Conservation (phyloP, 2,329 filamentous ascomycete species). For the Pseudophaeomoniella oleicola region DNA sequence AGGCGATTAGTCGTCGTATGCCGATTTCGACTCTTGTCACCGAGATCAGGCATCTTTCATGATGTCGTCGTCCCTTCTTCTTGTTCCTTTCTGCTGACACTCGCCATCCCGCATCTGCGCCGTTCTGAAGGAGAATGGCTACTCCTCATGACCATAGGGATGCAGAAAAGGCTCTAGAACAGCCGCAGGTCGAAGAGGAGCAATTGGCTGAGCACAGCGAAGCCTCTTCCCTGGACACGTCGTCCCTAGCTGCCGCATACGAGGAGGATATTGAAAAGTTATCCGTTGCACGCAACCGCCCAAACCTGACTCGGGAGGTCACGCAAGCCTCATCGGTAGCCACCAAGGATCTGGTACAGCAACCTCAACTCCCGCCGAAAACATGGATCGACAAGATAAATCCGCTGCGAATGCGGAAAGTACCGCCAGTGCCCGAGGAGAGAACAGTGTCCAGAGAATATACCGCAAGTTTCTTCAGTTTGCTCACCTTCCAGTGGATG, state of each 20-base stretch:
- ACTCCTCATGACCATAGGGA: not conserved
- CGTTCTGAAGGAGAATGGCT: not conserved
- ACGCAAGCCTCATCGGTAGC: not conserved
- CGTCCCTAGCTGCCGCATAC: not conserved
- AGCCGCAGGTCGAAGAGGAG: not conserved
- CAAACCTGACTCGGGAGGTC: not conserved
- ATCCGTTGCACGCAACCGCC: not conserved
- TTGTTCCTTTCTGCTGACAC: too few species aligned
- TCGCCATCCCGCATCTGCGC: too few species aligned
- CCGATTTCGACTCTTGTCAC: too few species aligned
- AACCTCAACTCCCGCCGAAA: conserved; percentile 5
- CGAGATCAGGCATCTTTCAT: too few species aligned
- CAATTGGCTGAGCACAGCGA: not conserved
- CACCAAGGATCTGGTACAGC: not conserved
- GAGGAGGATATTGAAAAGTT: not conserved
- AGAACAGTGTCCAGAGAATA: conserved; percentile 51
- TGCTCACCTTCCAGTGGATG: conserved; percentile 81
- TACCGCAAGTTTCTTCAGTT: conserved; percentile 58
- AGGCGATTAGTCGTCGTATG: too few species aligned
- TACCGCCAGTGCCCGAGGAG: conserved; percentile 41
- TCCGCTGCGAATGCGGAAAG: conserved; percentile 29
- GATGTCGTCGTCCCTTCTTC: too few species aligned
- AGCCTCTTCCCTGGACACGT: not conserved
- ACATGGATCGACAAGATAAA: conserved; percentile 28
- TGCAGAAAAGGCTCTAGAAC: not conserved